Conservation (phyloP, 768 basidiomycete species). For the Serendipita vermifera region DNA sequence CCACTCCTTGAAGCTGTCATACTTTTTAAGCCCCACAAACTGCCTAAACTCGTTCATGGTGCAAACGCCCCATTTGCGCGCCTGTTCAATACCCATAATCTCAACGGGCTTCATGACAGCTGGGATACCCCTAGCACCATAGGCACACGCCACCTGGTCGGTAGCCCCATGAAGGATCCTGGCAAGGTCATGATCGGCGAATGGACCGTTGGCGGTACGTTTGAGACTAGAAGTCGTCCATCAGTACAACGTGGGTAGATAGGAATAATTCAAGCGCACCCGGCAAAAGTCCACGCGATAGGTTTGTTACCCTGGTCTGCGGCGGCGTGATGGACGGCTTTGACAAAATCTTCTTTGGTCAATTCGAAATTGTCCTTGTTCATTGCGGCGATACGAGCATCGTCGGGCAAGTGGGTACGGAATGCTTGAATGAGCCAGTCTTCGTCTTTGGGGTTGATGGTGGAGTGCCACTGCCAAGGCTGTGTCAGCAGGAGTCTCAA, state of each 20-base stretch:
- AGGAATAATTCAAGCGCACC: conserved; percentile 25
- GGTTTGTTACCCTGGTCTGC: too few relatives aligned
- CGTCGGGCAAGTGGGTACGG: conserved; percentile 36
- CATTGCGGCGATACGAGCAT: conserved; percentile 17
- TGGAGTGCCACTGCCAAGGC: conserved; percentile 43
- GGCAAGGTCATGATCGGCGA: conserved; percentile 52
- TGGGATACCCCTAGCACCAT: conserved; percentile 56
- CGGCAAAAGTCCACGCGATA: conserved; percentile 46
- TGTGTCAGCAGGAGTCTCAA: conserved; percentile 16
- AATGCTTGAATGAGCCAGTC: conserved; percentile 48
- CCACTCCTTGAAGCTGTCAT: conserved; percentile 24
- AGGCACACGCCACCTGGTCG: conserved; percentile 44
- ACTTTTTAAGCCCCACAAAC: conserved; percentile 19
- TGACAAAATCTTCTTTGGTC: not conserved
- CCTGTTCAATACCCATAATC: conserved; percentile 53
- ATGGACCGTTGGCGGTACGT: conserved; percentile 49
- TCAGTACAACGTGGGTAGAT: not conserved
- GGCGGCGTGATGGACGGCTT: not conserved
- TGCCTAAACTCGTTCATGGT: conserved; percentile 39
- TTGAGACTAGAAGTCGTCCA: conserved; percentile 29
- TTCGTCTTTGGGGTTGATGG: conserved; percentile 41
- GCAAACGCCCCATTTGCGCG: conserved; percentile 57
- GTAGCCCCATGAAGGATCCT: conserved; percentile 50
- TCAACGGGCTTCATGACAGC: conserved; percentile 53
- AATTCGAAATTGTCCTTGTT: not conserved